These are phyloP conservation scores for Penicillium soppii DNA, from an alignment of 495 filamentous ascomycete species.

Conservation along the genomic window DNA sequence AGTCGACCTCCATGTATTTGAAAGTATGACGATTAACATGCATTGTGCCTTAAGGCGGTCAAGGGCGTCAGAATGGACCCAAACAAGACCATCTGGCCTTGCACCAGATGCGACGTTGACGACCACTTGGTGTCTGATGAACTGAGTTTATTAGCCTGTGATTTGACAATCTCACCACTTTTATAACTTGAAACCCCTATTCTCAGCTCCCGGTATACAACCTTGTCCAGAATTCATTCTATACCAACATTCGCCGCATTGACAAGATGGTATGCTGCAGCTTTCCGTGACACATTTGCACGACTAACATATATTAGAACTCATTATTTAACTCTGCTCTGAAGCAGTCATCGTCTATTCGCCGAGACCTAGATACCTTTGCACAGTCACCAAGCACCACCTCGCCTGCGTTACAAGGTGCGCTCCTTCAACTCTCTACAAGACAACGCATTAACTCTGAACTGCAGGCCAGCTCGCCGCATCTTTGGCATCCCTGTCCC, in stretches of 20 bases:
- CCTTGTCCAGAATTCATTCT: background rate
- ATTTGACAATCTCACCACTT: background rate
- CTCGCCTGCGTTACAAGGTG: conserved; percentile 65
- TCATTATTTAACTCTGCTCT: conserved; percentile 94
- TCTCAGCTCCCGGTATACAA: background rate
- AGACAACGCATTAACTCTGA: conserved; percentile 22
- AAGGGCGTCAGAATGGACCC: conserved; percentile 34
- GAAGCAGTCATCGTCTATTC: conserved; percentile 86
- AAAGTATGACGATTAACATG: background rate
- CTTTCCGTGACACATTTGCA: background rate
- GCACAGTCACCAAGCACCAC: conserved; percentile 60
- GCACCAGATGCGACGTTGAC: background rate
- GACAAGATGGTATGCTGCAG: conserved; percentile 20
- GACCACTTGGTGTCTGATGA: background rate
- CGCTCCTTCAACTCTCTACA: background rate
- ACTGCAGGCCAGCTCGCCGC: conserved; percentile 71
- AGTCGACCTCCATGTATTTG: conserved; percentile 6
- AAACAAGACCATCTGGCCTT: conserved; percentile 40
- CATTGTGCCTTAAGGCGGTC: conserved; percentile 35
- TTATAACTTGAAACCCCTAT: background rate
- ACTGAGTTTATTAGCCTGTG: background rate
- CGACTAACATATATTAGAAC: conserved; percentile 53
- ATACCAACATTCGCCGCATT: conserved; percentile 6
- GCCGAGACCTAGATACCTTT: conserved; percentile 77
- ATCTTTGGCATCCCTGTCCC: conserved; percentile 81